A percentile compares a stretch with the other conserved stretches of the same genome.
phyloP scores from a whole-genome alignment of 2,329 filamentous ascomycete species.

The Fusarium sp. region DNA sequence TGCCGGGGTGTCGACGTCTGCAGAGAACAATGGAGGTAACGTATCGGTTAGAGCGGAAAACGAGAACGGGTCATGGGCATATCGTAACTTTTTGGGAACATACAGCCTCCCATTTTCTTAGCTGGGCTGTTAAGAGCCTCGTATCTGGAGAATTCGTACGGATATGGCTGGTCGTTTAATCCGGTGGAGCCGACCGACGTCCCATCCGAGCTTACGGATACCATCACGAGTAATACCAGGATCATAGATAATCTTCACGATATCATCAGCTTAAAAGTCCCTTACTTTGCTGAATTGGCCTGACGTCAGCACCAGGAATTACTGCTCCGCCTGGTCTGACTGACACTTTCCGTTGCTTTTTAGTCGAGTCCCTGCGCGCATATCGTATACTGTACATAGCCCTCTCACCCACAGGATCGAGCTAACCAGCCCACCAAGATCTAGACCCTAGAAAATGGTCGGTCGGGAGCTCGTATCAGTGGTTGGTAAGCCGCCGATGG shows the following conservation, averaged over 20 bases:
- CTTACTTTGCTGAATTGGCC: constrained; percentile 2
- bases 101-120: constrained; percentile 1
- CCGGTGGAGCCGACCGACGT: constrained; percentile 15
- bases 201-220: not conserved
- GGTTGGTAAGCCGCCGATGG: constrained; percentile 9
- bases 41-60: constrained; percentile 9
- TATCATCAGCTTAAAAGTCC: not conserved
- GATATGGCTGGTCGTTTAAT: constrained; percentile 3
- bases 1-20: not conserved
- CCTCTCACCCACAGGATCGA: not conserved
- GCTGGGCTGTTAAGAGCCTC: not conserved
- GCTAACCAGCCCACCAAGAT: constrained; percentile 15
- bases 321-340: not conserved
- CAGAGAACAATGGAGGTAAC: not conserved
- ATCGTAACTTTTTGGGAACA: not conserved
- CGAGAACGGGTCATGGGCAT: constrained; percentile 7
- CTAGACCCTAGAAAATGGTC: constrained; percentile 23
- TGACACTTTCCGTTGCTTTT: not conserved
- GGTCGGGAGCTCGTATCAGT: constrained; percentile 24
- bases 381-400: constrained; percentile 7
- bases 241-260: not conserved
- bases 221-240: constrained; percentile 1
- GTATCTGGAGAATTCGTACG: constrained; percentile 14
- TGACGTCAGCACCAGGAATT: constrained; percentile 33
- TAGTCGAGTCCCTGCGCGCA: constrained; percentile 27